A percentile compares a stretch with the other conserved stretches of the same genome.
Evolutionary conservation across 306 rosid species (phyloP).

Genomic region (Oemleria cerasiformis): DNA sequence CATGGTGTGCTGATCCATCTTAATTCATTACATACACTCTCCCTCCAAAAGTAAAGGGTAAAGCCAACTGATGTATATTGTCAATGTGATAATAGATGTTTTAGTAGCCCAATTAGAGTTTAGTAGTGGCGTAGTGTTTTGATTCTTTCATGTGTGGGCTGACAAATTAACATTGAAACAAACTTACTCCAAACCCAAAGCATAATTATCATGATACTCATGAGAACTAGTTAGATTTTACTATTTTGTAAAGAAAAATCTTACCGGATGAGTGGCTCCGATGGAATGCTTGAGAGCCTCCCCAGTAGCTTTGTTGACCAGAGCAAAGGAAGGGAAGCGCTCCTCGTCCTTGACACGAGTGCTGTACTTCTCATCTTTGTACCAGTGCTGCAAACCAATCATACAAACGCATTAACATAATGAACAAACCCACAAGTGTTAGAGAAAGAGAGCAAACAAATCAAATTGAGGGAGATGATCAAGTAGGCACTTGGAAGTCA

Average conservation of each 20-base stretch:
- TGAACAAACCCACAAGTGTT: background rate
- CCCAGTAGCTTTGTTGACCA: conserved; percentile 73
- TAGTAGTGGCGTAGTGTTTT: no score
- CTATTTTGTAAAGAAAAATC: background rate
- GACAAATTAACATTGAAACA: background rate
- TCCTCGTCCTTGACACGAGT: conserved; percentile 78
- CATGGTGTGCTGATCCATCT: no score
- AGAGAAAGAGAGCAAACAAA: background rate
- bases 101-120: no score
- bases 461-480: background rate
- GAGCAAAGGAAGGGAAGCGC: conserved; percentile 69
- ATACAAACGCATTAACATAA: background rate
- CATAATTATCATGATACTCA: no score
- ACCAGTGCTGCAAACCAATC: conserved; percentile 66
- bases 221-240: background rate
- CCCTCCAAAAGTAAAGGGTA: no score
- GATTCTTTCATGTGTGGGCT: background rate
- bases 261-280: conserved; percentile 69
- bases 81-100: no score
- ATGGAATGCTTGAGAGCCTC: conserved; percentile 76
- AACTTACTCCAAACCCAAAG: background rate
- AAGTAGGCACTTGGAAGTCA: conserved; percentile 43
- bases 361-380: conserved; percentile 80
- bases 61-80: no score
- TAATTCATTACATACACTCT: no score